Evolutionary conservation across 2,329 filamentous ascomycete genomes (phyloP).

Genomic region (Verticillium albo-atrum): DNA sequence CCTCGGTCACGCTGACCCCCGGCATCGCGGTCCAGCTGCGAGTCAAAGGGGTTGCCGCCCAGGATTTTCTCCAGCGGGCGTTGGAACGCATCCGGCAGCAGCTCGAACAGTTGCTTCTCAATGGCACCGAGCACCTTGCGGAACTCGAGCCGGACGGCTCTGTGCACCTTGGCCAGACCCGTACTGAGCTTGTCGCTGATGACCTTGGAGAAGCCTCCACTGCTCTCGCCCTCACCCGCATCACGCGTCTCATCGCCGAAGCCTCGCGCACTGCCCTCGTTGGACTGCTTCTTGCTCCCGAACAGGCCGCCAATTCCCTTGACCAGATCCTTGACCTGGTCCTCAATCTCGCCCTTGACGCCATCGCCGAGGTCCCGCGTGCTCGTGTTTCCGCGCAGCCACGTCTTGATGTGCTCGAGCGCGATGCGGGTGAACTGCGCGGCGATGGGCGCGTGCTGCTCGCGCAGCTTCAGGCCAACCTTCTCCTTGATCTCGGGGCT

Average conservation of each 20-base stretch:
- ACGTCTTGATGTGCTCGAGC: conserved; percentile 41
- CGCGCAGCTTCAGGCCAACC: conserved; percentile 31
- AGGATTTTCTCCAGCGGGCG: conserved; percentile 40
- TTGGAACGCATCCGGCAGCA: conserved; percentile 37
- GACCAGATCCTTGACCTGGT: conserved; percentile 38
- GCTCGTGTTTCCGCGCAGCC: conserved; percentile 37
- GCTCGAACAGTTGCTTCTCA: conserved; percentile 40
- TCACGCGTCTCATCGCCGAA: conserved; percentile 19
- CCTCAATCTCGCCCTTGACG: conserved; percentile 37
- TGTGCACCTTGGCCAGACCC: conserved; percentile 36
- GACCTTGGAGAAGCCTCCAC: conserved; percentile 36
- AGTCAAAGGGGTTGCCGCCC: conserved; percentile 41
- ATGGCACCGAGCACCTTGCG: conserved; percentile 37
- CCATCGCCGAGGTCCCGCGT: conserved; percentile 36
- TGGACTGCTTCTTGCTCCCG: conserved; percentile 27
- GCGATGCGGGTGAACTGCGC: conserved; percentile 42
- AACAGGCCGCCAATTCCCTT: conserved; percentile 38
- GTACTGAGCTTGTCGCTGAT: conserved; percentile 43
- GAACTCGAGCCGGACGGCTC: conserved; percentile 41
- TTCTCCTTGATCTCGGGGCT: conserved; percentile 42
- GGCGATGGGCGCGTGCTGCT: conserved; percentile 37
- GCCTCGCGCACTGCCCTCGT: conserved; percentile 24
- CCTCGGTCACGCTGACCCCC: conserved; percentile 25
- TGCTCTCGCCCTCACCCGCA: conserved; percentile 16
- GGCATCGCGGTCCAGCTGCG: conserved; percentile 32